phyloP scores from a whole-genome alignment of 2,329 filamentous ascomycete genomes.

The Sporothrix mexicana region DNA sequence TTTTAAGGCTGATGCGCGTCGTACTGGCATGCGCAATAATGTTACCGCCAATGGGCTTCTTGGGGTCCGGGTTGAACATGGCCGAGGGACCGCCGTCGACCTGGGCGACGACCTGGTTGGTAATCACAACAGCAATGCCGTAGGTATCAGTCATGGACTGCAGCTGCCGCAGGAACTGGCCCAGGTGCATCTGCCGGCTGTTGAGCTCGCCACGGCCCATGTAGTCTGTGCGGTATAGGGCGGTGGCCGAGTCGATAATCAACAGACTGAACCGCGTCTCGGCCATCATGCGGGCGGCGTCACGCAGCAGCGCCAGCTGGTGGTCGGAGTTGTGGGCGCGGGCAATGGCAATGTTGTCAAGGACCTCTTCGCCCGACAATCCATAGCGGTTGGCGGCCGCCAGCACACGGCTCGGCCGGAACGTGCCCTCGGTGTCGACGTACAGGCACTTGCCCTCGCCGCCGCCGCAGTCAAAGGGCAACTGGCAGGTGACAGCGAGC shows the following conservation, averaged over 20 bases:
- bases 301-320: conserved; percentile 91
- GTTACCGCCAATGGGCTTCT: conserved; percentile 98
- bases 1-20: conserved; percentile 91
- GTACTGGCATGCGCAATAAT: conserved; percentile 98
- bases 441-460: conserved; percentile 98
- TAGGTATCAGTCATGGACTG: conserved; percentile 83
- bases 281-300: conserved; percentile 98
- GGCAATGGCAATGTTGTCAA: conserved; percentile 98
- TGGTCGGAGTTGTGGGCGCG: conserved; percentile 98
- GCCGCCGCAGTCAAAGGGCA: conserved; percentile 98
- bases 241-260: conserved; percentile 93
- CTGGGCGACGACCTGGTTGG: conserved; percentile 97
- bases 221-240: conserved; percentile 95
- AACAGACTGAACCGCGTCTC: conserved; percentile 96
- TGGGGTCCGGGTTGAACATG: conserved; percentile 99
- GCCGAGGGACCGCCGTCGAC: conserved; percentile 94
- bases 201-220: conserved; percentile 95
- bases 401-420: conserved; percentile 86
- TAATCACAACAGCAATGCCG: conserved; percentile 97
- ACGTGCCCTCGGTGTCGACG: conserved; percentile 98
- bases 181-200: conserved; percentile 86
- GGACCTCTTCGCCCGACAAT: conserved; percentile 91
- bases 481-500: conserved; percentile 94
- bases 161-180: conserved; percentile 85
- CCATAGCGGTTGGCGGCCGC: conserved; percentile 94